Conservation (phyloP, 805 yeast genomes). For the Saccharomycopsis guyanensis region DNA sequence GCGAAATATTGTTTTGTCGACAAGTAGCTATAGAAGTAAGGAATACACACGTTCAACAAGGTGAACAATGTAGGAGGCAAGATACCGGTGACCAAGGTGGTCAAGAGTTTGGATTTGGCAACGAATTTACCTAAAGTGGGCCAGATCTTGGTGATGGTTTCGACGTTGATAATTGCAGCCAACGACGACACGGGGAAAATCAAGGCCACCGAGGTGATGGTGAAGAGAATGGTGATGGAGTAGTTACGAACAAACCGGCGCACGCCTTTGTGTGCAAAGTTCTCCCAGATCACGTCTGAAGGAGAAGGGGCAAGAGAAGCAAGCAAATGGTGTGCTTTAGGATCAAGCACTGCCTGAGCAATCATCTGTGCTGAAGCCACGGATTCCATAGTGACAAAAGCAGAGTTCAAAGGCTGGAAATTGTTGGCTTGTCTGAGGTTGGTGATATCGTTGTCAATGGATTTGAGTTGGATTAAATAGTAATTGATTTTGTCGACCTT, state of each 20-base stretch:
- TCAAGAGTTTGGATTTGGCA: slow-evolving; percentile 41
- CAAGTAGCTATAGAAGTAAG: slow-evolving; percentile 47
- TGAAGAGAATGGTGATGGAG: slow-evolving; percentile 35
- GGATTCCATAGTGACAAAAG: slow-evolving; percentile 89
- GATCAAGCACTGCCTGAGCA: slow-evolving; percentile 92
- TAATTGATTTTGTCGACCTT: slow-evolving; percentile 30
- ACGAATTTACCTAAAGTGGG: slow-evolving; percentile 50
- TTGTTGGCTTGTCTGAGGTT: slow-evolving; percentile 27
- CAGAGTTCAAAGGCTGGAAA: slow-evolving; percentile 41
- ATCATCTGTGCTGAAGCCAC: slow-evolving; percentile 96
- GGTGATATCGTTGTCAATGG: slow-evolving; percentile 34
- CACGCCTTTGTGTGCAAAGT: slow-evolving; percentile 51
- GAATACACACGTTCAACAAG: slow-evolving; percentile 42
- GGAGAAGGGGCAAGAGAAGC: slow-evolving; percentile 92
- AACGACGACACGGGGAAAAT: slow-evolving; percentile 50
- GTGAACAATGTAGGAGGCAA: slow-evolving; percentile 56
- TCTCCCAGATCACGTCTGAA: slow-evolving; percentile 88
- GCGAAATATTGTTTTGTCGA: slow-evolving; percentile 45
- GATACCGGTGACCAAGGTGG: slow-evolving; percentile 53
- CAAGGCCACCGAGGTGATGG: slow-evolving; percentile 43
- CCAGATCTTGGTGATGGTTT: slow-evolving; percentile 49
- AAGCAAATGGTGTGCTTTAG: slow-evolving; percentile 73
- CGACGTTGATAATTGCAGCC: slow-evolving; percentile 48
- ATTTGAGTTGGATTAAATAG: slow-evolving; percentile 30
- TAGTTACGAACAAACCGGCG: slow-evolving; percentile 29